phyloP scores from a whole-genome alignment of 2,329 filamentous ascomycete species.

The Ascochyta viciae-villosae region DNA sequence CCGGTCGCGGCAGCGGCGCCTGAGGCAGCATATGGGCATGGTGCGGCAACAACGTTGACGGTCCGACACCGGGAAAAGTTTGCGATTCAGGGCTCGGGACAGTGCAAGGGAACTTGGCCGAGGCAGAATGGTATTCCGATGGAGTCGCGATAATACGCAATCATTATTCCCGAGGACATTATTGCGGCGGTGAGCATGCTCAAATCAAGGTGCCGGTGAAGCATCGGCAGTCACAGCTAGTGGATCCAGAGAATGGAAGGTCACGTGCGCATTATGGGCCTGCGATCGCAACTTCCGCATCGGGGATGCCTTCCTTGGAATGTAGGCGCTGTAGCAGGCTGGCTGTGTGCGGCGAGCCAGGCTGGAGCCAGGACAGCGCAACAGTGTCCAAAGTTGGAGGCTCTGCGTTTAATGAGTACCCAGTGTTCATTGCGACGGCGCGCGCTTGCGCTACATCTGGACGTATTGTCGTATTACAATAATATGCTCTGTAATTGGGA shows the following conservation, averaged over 20 bases:
- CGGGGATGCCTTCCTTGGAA: constrained; percentile 20
- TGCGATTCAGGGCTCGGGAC: constrained; percentile 8
- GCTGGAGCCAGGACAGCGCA: constrained; percentile 5
- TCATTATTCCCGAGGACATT: constrained; percentile 19
- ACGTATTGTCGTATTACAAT: constrained; percentile 17
- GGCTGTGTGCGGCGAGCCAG: constrained; percentile 3
- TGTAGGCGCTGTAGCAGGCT: constrained; percentile 1
- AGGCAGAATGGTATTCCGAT: constrained; percentile 6
- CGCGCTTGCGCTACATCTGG: constrained; percentile 16
- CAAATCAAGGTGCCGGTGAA: constrained; percentile 18
- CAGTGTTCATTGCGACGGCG: constrained; percentile 19
- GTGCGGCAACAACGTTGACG: constrained; percentile 18
- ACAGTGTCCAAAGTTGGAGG: constrained; percentile 5
- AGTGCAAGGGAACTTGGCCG: constrained; percentile 6
- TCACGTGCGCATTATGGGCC: constrained; percentile 10
- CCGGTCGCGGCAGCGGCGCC: constrained; percentile 12
- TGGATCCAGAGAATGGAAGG: background rate
- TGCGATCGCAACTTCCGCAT: constrained; percentile 11
- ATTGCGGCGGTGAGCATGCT: constrained; percentile 18
- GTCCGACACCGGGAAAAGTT: constrained; percentile 18
- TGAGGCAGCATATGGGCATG: constrained; percentile 18
- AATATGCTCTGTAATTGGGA: constrained; percentile 21
- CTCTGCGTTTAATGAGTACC: constrained; percentile 20
- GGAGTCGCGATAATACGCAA: constrained; percentile 5
- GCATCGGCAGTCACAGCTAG: constrained; percentile 18